Evolutionary conservation across 2,329 filamentous ascomycete species (phyloP), one percentile per base, ranked within the genome.

Genomic region (Chaetomium strumarium): DNA sequence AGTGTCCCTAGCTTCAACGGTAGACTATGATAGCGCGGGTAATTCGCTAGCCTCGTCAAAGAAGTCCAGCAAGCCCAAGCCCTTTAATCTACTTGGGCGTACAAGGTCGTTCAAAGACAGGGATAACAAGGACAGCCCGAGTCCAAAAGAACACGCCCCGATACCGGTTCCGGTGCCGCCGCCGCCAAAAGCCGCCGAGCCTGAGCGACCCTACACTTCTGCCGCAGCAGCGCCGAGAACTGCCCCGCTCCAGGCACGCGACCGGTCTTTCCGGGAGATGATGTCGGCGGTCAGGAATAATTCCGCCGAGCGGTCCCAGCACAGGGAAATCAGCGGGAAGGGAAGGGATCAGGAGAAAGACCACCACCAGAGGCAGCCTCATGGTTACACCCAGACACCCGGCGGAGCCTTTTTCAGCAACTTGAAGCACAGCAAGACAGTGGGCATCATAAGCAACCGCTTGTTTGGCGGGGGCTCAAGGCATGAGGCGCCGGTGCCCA

Each of bases 361-460:
- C n/a, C 34, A 69, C 63, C 71, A 79, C 60, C 55, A 73, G 64
- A 61, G 68, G 67, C 80, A 75, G 61, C 75, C 72, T 29, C 76
- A 79, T 1, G 80, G 81, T 0, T 72, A 77, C 58, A 78, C 79
- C 49, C 83, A 86, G 43, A 82, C 78, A 44, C 75, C 84, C 14
- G 82, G 83, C 10, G 75, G 70, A 43, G 76, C 78, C 2, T 83
- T 93, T 51, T 80, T 93, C 64, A 86, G 79, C 58, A 89, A 86
- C 52, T 72, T 93, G 42, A 87, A 86, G 59, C 85, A 79, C 16
- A 85, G 80, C 46, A 85, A 84, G 62, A 86, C 88, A 50, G 88
- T 88, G 19, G 88, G 89, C 57, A 89, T 90, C 63, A 81, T 92
- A 56, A 85, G 88, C 59, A 92, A 90, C 65, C 86, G 86, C 10